These are phyloP conservation scores for Plasmopara viticola DNA, from an alignment of 352 stramenopile species.

Conservation along the genomic window DNA sequence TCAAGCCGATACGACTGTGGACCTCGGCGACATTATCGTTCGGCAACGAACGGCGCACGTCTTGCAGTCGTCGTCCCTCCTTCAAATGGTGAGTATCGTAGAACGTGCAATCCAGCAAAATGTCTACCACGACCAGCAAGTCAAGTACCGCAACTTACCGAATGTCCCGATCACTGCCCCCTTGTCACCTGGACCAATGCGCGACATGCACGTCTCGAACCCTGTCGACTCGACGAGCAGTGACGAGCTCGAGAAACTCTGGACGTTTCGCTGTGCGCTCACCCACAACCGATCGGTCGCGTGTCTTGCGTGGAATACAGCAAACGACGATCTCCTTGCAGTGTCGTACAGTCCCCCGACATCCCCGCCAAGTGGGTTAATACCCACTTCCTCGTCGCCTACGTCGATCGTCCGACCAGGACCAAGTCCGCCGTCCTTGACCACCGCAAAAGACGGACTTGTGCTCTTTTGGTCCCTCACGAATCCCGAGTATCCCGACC, in stretches of 20 bases:
- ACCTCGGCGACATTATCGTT: constrained; percentile 66
- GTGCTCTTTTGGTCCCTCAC: constrained; percentile 93
- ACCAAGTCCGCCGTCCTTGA: background rate
- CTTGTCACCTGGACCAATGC: constrained; percentile 2
- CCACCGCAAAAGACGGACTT: constrained; percentile 38
- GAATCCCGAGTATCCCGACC: constrained; percentile 89
- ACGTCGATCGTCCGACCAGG: background rate
- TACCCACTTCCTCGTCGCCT: background rate
- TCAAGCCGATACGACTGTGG: constrained; percentile 63
- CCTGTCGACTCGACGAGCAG: constrained; percentile 6
- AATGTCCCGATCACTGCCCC: background rate
- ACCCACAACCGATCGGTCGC: constrained; percentile 54
- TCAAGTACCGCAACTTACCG: constrained; percentile 74
- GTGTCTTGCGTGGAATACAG: constrained; percentile 81
- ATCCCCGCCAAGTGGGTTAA: background rate
- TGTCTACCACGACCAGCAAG: constrained; percentile 77
- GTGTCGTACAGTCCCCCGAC: constrained; percentile 68
- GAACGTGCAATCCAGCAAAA: constrained; percentile 88
- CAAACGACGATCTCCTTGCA: constrained; percentile 86
- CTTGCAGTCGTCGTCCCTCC: constrained; percentile 46
- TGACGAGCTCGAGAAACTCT: constrained; percentile 58
- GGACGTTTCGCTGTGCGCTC: constrained; percentile 64
- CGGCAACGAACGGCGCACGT: constrained; percentile 61
- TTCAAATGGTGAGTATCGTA: constrained; percentile 57
- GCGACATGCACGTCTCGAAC: constrained; percentile 15